Evolutionary conservation across 140 eudicot species (phyloP).

Genomic region (Erigeron philadelphicus): DNA sequence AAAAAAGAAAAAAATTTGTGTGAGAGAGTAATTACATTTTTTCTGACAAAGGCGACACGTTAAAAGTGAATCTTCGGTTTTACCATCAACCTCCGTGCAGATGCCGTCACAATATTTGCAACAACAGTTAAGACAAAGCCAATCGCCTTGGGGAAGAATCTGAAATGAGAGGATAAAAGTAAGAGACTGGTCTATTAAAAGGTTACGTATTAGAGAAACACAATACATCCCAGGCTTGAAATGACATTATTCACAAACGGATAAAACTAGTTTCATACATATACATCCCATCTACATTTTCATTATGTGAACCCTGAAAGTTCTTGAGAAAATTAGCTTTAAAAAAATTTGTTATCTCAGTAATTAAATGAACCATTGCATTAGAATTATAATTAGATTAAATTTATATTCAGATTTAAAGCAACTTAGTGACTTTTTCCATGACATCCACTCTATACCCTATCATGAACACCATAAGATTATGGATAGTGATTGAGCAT

Average conservation of each 20-base stretch:
- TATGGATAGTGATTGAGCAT: no score
- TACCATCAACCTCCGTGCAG: slow-evolving; percentile 26
- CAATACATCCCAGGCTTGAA: not conserved
- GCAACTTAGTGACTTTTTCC: not conserved
- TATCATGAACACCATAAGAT: no score
- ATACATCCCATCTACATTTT: no score
- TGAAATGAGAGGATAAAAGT: slow-evolving; percentile 35
- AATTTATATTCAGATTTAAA: not conserved
- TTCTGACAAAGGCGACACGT: slow-evolving; percentile 58
- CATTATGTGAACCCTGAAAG: not conserved
- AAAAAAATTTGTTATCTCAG: not conserved
- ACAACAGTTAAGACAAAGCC: slow-evolving; percentile 83
- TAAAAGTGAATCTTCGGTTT: slow-evolving; percentile 30
- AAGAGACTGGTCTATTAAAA: not conserved
- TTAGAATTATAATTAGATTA: no score
- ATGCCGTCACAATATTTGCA: slow-evolving; percentile 71
- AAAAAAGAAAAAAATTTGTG: not conserved
- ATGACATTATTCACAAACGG: not conserved
- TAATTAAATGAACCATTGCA: not conserved
- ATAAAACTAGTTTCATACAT: no score
- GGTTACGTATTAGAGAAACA: not conserved
- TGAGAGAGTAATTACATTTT: slow-evolving; percentile 45
- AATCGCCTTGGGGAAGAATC: slow-evolving; percentile 87
- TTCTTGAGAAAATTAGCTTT: not conserved
- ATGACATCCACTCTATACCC: no score